phyloP scores from a whole-genome alignment of 192 early-diverging fungal species.

The Linnemannia schmuckeri region DNA sequence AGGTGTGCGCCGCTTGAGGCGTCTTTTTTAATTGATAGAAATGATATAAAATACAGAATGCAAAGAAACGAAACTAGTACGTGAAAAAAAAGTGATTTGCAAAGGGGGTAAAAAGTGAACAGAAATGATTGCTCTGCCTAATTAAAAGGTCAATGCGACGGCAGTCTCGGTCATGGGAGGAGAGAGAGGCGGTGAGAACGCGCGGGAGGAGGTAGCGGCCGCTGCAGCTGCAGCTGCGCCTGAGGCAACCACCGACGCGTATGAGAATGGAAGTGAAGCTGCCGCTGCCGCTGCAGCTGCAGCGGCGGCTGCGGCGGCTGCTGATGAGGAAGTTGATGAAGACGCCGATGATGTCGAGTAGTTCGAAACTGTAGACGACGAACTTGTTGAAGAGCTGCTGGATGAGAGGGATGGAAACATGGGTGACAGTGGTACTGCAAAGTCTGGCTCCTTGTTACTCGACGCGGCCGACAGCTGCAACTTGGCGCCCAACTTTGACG shows the following conservation, averaged over 20 bases:
- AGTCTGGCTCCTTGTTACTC: not conserved
- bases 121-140: not conserved
- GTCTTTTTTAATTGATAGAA: not conserved
- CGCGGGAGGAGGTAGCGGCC: conserved; percentile 9
- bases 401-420: conserved; percentile 17
- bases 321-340: not conserved
- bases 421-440: conserved; percentile 8
- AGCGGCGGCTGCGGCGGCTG: conserved; percentile 29
- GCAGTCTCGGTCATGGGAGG: conserved; percentile 4
- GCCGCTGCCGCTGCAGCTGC: conserved; percentile 22
- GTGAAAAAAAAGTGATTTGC: conserved; percentile 11
- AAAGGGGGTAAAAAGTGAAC: not conserved
- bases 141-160: conserved; percentile 22
- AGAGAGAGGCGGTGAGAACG: conserved; percentile 26
- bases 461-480: not conserved
- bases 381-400: conserved; percentile 3
- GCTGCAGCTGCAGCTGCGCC: conserved; percentile 21
- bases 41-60: conserved; percentile 1
- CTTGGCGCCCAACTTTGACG: conserved; percentile 10
- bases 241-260: conserved; percentile 40
- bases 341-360: conserved; percentile 5
- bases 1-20: no score
- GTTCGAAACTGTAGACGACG: not conserved
- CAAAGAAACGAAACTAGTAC: not conserved
- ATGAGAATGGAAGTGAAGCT: conserved; percentile 26